These are phyloP conservation scores for Arthromyces matolae DNA, from an alignment of 768 basidiomycete species.

Conservation along the genomic window DNA sequence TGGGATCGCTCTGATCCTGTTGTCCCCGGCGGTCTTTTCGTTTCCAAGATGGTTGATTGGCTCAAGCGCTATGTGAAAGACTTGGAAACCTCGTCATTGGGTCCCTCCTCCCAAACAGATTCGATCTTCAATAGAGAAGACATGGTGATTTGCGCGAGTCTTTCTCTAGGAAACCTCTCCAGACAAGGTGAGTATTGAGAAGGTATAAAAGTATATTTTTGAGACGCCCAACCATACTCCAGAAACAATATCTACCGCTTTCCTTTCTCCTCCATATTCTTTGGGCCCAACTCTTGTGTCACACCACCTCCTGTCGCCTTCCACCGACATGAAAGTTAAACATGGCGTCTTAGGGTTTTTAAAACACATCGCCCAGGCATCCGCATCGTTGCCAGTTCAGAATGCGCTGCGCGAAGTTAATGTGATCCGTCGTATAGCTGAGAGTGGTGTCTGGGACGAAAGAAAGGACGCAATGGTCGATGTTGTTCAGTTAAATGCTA, in stretches of 20 bases:
- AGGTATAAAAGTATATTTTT: background rate
- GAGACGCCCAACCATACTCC: constrained; percentile 5
- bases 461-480: constrained; percentile 78
- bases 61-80: constrained; percentile 53
- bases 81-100: constrained; percentile 26
- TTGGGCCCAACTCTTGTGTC: constrained; percentile 63
- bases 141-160: constrained; percentile 76
- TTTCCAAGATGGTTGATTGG: constrained; percentile 74
- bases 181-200: constrained; percentile 57
- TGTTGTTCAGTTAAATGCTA: constrained; percentile 81
- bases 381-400: constrained; percentile 50
- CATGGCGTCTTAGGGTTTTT: constrained; percentile 86
- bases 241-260: constrained; percentile 59
- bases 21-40: constrained; percentile 65
- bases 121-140: constrained; percentile 51
- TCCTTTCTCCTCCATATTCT: constrained; percentile 63
- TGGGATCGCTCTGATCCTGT: constrained; percentile 61
- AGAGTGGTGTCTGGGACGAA: constrained; percentile 66
- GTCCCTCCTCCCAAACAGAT: constrained; percentile 22
- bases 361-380: constrained; percentile 78
- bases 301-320: constrained; percentile 46
- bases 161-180: constrained; percentile 79
- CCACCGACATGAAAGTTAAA: constrained; percentile 76
- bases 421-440: constrained; percentile 57
- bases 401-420: constrained; percentile 54